Percentiles rank a stretch among this genome's conserved stretches.
phyloP scores from a whole-genome alignment of 192 early-diverging fungal species.

The Radiomyces spectabilis region DNA sequence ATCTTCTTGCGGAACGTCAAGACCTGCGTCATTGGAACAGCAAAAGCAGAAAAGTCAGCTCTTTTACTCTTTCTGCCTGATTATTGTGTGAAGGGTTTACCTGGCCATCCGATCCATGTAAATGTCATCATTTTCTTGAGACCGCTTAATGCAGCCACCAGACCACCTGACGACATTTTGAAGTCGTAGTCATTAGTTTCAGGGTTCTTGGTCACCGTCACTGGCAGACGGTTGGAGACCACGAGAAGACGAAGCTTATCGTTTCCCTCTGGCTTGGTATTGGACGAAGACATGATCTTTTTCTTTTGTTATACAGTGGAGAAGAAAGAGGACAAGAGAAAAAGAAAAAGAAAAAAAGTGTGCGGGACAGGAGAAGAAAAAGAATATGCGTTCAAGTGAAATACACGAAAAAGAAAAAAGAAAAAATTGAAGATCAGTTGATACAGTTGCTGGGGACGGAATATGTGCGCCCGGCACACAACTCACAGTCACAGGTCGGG shows the following conservation, averaged over 20 bases:
- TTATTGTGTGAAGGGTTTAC: slow-evolving; percentile 40
- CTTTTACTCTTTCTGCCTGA: neutral
- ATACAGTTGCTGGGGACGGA: no score
- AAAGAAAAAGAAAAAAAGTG: no score
- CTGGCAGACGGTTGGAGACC: slow-evolving; percentile 93
- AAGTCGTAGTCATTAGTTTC: slow-evolving; percentile 44
- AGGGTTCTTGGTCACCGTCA: slow-evolving; percentile 73
- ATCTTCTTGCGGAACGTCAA: slow-evolving; percentile 80
- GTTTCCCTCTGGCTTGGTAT: slow-evolving; percentile 4
- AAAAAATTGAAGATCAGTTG: no score
- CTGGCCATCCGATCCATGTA: slow-evolving; percentile 99
- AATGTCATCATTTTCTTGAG: slow-evolving; percentile 93
- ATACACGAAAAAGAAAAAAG: no score
- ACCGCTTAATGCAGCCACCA: slow-evolving; percentile 91
- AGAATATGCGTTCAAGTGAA: no score
- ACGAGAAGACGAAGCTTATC: slow-evolving; percentile 65
- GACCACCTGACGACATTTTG: slow-evolving; percentile 88
- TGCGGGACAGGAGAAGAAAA: no score
- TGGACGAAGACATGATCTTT: no score
- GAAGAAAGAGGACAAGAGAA: no score
- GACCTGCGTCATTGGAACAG: slow-evolving; percentile 43
- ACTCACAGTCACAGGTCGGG: no score
- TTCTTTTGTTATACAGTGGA: no score
- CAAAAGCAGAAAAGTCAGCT: neutral
- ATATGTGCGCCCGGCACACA: no score